Conservation (phyloP, 2,329 filamentous ascomycete genomes). For the Calonectria multiphialidica region DNA sequence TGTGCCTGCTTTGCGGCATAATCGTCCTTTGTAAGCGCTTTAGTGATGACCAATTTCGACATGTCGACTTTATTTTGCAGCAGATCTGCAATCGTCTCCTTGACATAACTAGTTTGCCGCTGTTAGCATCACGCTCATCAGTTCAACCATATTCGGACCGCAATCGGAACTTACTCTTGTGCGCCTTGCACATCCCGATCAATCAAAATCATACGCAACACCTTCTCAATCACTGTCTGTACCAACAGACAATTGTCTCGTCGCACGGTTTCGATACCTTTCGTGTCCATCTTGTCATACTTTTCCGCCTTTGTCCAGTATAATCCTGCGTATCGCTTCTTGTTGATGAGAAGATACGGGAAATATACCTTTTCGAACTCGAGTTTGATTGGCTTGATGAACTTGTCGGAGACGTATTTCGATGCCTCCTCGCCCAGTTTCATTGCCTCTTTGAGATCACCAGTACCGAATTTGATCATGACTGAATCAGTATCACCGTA, state of each 20-base stretch:
- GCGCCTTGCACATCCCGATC: conserved; percentile 91
- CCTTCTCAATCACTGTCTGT: conserved; percentile 97
- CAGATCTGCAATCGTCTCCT: conserved; percentile 93
- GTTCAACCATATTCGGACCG: conserved; percentile 12
- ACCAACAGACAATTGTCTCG: conserved; percentile 96
- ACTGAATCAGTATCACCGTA: conserved; percentile 99
- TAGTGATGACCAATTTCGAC: conserved; percentile 99
- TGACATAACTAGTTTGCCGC: conserved; percentile 81
- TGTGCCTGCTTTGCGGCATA: conserved; percentile 96
- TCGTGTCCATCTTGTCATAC: conserved; percentile 99
- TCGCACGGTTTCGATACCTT: conserved; percentile 98
- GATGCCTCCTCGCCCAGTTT: conserved; percentile 95
- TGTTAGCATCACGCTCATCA: conserved; percentile 47
- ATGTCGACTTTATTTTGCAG: conserved; percentile 98
- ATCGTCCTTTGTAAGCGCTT: conserved; percentile 90
- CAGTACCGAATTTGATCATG: conserved; percentile 98
- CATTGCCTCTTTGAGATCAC: conserved; percentile 90
- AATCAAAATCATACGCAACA: conserved; percentile 94
- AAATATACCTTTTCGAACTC: conserved; percentile 99
- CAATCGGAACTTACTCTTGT: conserved; percentile 79
- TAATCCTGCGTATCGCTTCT: conserved; percentile 98
- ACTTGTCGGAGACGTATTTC: conserved; percentile 88
- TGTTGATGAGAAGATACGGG: conserved; percentile 98
- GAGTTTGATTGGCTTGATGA: conserved; percentile 96
- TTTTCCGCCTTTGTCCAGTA: conserved; percentile 97